Base-by-base conservation (phyloP, 148 eudicot genomes). In the Dysphania ambrosioides region DNA sequence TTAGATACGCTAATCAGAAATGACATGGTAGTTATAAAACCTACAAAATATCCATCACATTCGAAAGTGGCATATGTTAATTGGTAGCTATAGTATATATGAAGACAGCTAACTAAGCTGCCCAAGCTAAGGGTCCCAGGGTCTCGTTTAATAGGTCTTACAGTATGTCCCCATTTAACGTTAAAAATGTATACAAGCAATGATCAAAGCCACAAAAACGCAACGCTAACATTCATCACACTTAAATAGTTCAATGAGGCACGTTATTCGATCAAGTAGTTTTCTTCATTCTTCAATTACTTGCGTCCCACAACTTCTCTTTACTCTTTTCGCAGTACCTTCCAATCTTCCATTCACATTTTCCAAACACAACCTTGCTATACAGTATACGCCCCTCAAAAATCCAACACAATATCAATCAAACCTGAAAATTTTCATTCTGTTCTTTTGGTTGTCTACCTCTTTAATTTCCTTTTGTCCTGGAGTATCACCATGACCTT, bases 281-380 rank as follows among this genome's bases (percentile, higher is more conserved):
- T 36, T 36, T 72, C 42, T 6, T 32, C 8, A 27, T 60, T 49
- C 29, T 69, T 47, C 79, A 72, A 76, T 61, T 81, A 83, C 82
- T 84, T 77, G 84, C 83, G 65, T 49, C 83, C 92, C 82, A 86
- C 88, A 51, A 84, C 84, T 78, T 76, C 41, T 53, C 34, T 77
- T 79, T n/a, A n/a, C n/a, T n/a, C n/a, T n/a, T n/a, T n/a, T n/a
- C n/a, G n/a, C n/a, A n/a, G n/a, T n/a, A n/a, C n/a, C n/a, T 32
- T 82, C 70, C 29, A 8, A 19, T 53, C 58, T n/a, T 60, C 24
- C 71, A 53, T 36, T 21, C 65, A n/a, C n/a, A n/a, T n/a, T n/a
- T n/a, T n/a, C n/a, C n/a, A n/a, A n/a, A n/a, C n/a, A n/a, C n/a
- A n/a, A n/a, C n/a, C n/a, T n/a, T n/a, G n/a, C n/a, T n/a, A n/a